phyloP scores from a whole-genome alignment of 1,139 yeast genomes.

The Candida mesenterica region DNA sequence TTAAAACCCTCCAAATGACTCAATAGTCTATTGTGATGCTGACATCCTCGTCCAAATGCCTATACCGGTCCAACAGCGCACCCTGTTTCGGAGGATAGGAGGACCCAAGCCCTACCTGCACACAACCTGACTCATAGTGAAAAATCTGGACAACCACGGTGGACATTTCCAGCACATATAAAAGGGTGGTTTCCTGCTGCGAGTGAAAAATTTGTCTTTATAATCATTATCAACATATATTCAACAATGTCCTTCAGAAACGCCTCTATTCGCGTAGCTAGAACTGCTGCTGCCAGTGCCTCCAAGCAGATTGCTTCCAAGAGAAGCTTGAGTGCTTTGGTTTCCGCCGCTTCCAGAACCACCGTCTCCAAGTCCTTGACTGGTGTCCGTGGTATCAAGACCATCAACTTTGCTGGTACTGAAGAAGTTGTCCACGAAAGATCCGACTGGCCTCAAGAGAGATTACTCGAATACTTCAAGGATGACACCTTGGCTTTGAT shows the following conservation, averaged over 20 bases:
- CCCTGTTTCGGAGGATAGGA: no score
- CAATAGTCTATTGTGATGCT: no score
- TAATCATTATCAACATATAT: conserved; percentile 7
- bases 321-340: conserved; percentile 67
- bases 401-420: conserved; percentile 95
- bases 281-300: conserved; percentile 54
- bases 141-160: no score
- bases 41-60: no score
- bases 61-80: no score
- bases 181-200: no score
- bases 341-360: conserved; percentile 50
- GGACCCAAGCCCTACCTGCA: no score
- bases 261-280: conserved; percentile 61
- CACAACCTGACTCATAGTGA: no score
- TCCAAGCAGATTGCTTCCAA: conserved; percentile 52
- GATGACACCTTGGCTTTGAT: conserved; percentile 95
- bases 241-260: conserved; percentile 58
- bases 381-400: conserved; percentile 82
- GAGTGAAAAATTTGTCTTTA: conserved; percentile 1
- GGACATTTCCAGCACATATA: not conserved
- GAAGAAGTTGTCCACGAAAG: conserved; percentile 97
- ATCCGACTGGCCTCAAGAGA: conserved; percentile 99
- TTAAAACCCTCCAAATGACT: no score
- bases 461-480: conserved; percentile 93
- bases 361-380: conserved; percentile 34